Base-by-base conservation (phyloP, 2,329 filamentous ascomycete species). In the Lachnellula arida region DNA sequence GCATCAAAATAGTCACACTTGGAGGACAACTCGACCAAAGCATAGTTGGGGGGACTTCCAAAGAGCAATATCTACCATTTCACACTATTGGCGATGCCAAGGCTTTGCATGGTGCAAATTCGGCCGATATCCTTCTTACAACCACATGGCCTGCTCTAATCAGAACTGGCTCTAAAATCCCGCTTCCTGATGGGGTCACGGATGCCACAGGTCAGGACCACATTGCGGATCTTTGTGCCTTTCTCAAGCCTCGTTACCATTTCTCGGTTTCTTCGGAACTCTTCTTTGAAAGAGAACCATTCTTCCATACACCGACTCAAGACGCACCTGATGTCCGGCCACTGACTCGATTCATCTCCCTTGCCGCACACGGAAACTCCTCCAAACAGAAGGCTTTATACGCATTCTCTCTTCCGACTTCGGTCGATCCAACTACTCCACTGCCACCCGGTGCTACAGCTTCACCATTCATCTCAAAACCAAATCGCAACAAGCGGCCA, bases 231-330 rank as follows among this genome's bases (percentile, higher is more conserved):
- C 78, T 99, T 11, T 93, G 88, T 66, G 79, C 85, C 2, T 74
- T 83, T 0, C 73, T 99, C 19, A 94, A 91, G 70, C 94, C 94
- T n/a, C 85, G 89, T 28, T 99, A 99, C 68, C 92, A 97, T 71
- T 86, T 97, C 67, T 85, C 89, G 1, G 78, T 82, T 3, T 89
- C 89, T 0, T 79, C 83, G 1, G 71, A 70, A 8, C 73, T 78
- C 6, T 85, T 85, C 65, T 97, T 87, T 70, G 93, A 99, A 74
- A 85, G 94, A 54, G 94, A 97, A 72, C 91, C 93, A 0, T 99
- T 97, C 75, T 86, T 94, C 67, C 87, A 96, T 69, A 61, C 74
- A 22, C 77, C 80, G 4, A 76, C 73, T 35, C 72, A 76, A 35
- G 78, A 79, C 40, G 73, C 75, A 9, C 78, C 81, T 1, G 78